Evolutionary conservation across 768 basidiomycete species (phyloP), one percentile per base, ranked within the genome.

Genomic region (Rhizopogon vesiculosus): DNA sequence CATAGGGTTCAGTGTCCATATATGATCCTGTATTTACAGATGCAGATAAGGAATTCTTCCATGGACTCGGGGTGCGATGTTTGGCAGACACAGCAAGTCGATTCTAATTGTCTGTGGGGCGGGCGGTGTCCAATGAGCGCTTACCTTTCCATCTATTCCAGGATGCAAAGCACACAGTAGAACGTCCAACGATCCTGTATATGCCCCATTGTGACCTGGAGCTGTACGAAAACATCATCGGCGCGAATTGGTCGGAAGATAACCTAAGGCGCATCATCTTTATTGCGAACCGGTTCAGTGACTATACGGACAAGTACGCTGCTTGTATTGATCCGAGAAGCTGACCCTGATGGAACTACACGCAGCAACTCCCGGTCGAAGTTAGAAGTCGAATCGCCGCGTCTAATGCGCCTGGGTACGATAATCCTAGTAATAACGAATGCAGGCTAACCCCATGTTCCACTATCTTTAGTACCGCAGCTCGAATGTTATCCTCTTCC

Each of bases 151-250:
- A 16, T n/a, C 35, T 58, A 25, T 54, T 48, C 22, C 62, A 79
- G 76, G 66, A 65, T 25, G 69, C 67, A 22, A 66, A 65, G 52
- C 67, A 76, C 55, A 53, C 56, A 15, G 38, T 73, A 45, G 58
- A 61, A 28, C 50, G 59, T 54, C 82, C 84, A 59, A 88, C 86
- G 45, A 73, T 91, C 53, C 73, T 85, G 53, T 89, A 82, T 71
- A 89, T 90, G 87, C 89, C 87, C 19, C 89, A 91, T 68, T 90
- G 89, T 66, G 86, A 88, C 63, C 64, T 86, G 68, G 77, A 77
- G 57, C 75, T 91, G 28, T 88, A 90, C 66, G 87, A 91, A 64
- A 76, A 71, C 59, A 63, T 89, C 44, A 69, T 91, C 54, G 76
- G 77, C 55, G 76, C 77, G 12, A 89, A 89, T 65, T 87, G 85